Base-by-base conservation (phyloP, 2,329 filamentous ascomycete genomes). In the Stylonectria norvegica region DNA sequence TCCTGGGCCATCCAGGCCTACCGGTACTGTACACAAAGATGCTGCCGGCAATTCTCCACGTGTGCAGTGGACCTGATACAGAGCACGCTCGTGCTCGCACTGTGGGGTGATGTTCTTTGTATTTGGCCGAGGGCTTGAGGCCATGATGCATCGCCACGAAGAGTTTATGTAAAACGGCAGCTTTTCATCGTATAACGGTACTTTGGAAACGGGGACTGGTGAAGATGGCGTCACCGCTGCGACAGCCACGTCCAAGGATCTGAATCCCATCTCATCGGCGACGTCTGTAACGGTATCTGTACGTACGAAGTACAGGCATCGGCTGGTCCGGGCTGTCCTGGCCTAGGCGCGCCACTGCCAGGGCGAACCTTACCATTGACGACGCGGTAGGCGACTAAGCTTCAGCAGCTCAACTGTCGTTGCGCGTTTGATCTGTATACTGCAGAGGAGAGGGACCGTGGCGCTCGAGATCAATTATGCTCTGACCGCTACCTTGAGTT, bases 141-240 rank as follows among this genome's bases (percentile, higher is more conserved):
- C 30, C 9, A 16, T 14, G 15, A 14, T 29, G n/a, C 6, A 29
- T 29, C 10, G 27, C 30, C n/a, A n/a, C n/a, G n/a, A n/a, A n/a
- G n/a, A n/a, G n/a, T n/a, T n/a, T n/a, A n/a, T n/a, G n/a, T n/a
- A n/a, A n/a, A n/a, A n/a, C n/a, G n/a, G n/a, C n/a, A n/a, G n/a
- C n/a, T n/a, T n/a, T n/a, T n/a, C n/a, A n/a, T n/a, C n/a, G n/a
- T n/a, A n/a, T n/a, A 32, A 18, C 17, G 30, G 30, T 32, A 32
- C 30, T 32, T 32, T 8, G 6, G 5, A 29, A 14, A 29, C 7
- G 10, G 15, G 30, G 30, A 16, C 16, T 8, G 8, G 15, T n/a
- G 7, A 50, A 40, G 45, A 56, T 56, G 53, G 53, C 53, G 53
- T 56, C 53, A 56, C 44, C 39, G 40, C 29, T 50, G 47, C 45